Evolutionary conservation across 2,329 filamentous ascomycete species (phyloP), one percentile per base, ranked within the genome.

Genomic region (Diaporthe australafricana): DNA sequence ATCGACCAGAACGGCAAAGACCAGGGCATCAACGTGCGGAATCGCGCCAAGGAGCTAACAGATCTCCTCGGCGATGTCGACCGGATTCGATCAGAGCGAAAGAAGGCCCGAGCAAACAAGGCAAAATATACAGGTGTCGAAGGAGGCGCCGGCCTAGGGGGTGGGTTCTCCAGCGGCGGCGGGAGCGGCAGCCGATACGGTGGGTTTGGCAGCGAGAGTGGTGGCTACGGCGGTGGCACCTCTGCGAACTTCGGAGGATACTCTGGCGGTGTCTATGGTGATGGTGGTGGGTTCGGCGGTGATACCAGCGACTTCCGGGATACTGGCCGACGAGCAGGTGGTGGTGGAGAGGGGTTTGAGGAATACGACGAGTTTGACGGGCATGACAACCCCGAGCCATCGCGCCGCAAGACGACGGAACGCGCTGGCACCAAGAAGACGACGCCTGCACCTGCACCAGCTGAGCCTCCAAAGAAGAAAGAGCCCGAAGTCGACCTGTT

Each of bases 281-380:
- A 98, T 79, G 96, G 96, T 27, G 96, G 96, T 74, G 96, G 95
- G 20, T 98, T 97, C 77, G 94, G 95, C 52, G 95, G 95, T 3
- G 90, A 94, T 78, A 82, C 87, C 25, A 89, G 87, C 76, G 93
- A 94, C 66, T 97, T 93, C 83, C 88, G 90, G 72, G 91, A 94
- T 76, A 83, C 87, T 27, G 84, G 89, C 72, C 86, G 86, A 77
- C 85, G 91, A 71, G 17, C 45, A 8, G 60, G 42, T 38, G 60
- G 66, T 12, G 86, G 87, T 70, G 62, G 60, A 42, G 95, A 97
- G 75, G 90, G 92, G 75, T 99, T 98, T 77, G 96, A 98, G 77
- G 96, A 98, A 82, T 99, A 99, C 78, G 95, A 99, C 79, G 96
- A 99, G 82, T 96, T 92, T 78, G 96, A 98, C 70, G 96, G 98